phyloP scores from a whole-genome alignment of 2,329 filamentous ascomycete species.

The Aspergillus sp. region DNA sequence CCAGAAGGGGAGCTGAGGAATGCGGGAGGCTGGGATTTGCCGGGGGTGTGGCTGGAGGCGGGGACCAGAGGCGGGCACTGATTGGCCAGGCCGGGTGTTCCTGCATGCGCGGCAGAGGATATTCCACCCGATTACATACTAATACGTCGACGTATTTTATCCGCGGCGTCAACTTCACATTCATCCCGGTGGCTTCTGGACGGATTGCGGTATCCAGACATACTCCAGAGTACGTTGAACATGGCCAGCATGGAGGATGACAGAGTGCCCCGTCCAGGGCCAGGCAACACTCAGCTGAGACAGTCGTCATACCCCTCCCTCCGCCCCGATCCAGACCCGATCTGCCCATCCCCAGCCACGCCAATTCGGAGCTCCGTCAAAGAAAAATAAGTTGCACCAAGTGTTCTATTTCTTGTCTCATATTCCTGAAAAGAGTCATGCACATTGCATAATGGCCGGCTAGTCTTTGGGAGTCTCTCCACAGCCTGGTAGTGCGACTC shows the following conservation, averaged over 20 bases:
- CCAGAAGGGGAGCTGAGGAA: not conserved
- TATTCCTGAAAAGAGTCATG: not conserved
- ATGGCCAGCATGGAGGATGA: too few species aligned
- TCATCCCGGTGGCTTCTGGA: too few species aligned
- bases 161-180: too few species aligned
- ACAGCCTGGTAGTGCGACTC: not conserved
- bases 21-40: not conserved
- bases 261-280: too few species aligned
- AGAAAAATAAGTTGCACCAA: not conserved
- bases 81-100: conserved; percentile 1
- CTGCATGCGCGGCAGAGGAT: not conserved
- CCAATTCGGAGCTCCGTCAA: not conserved
- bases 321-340: not conserved
- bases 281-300: not conserved
- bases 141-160: not conserved
- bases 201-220: too few species aligned
- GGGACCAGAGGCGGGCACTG: not conserved
- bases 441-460: not conserved
- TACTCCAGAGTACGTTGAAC: too few species aligned
- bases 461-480: too few species aligned
- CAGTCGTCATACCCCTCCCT: not conserved
- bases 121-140: not conserved
- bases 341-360: not conserved
- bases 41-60: not conserved
- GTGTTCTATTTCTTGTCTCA: too few species aligned